Evolutionary conservation across 331 rosid genomes (phyloP).

Genomic region (Malus hybrid): DNA sequence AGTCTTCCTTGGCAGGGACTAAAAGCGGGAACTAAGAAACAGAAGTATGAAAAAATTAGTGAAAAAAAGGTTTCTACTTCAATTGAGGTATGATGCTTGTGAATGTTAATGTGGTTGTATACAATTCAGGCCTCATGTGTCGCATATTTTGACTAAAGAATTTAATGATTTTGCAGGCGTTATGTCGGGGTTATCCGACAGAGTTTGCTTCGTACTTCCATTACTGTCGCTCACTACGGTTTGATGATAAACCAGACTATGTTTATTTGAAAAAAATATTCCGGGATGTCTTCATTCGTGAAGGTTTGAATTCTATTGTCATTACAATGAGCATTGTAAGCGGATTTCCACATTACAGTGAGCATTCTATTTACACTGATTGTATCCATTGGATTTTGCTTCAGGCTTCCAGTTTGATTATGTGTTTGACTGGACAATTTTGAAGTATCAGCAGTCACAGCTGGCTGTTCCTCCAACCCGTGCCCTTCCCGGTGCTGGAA

Average conservation of each 20-base stretch:
- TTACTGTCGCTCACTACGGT: constrained; percentile 91
- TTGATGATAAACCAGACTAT: constrained; percentile 96
- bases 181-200: constrained; percentile 94
- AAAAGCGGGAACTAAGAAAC: constrained; percentile 98
- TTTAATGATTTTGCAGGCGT: constrained; percentile 48
- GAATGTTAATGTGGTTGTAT: neutral
- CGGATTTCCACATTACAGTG: neutral
- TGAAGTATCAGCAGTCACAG: constrained; percentile 98
- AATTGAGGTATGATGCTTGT: constrained; percentile 58
- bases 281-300: constrained; percentile 92
- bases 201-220: constrained; percentile 98
- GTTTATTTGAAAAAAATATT: constrained; percentile 94
- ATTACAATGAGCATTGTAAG: neutral
- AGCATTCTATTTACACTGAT: neutral
- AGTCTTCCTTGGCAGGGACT: constrained; percentile 99
- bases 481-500: constrained; percentile 61
- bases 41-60: constrained; percentile 90
- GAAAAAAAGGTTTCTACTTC: constrained; percentile 95
- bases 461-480: constrained; percentile 85
- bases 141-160: neutral
- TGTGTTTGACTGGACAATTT: constrained; percentile 20
- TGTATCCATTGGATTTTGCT: constrained; percentile 6
- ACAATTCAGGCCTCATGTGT: neutral
- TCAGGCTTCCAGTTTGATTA: constrained; percentile 98
- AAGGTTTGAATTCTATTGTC: constrained; percentile 47